Base-by-base conservation (phyloP, 345 rosid genomes). In the Salix dunnii region DNA sequence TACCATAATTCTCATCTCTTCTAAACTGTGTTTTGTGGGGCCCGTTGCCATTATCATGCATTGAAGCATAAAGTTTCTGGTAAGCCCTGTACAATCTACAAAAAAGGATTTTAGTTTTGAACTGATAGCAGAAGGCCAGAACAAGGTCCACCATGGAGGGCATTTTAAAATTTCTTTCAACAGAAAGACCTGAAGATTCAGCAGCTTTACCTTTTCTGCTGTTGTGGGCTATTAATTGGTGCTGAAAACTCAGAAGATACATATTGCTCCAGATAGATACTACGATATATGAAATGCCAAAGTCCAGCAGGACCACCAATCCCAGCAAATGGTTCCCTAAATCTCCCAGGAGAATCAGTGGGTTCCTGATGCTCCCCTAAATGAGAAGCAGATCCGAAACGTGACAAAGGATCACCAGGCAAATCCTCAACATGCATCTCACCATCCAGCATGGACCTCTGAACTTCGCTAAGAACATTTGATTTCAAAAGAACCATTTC, bases 231-330 rank as follows among this genome's bases (percentile, higher is more conserved):
- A 79, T 73, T 88, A 75, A 96, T 86, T 27, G 97, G 99, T 2
- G 93, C 81, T 35, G 99, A 89, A 79, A 96, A 89, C 81, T 96
- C 99, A 2, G 99, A 94, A 53, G 97, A 86, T 21, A 91, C 86
- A 76, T 94, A 96, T 70, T 96, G 99, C 85, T 96, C 97, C 84
- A 96, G 87, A 88, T 87, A 92, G 77, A 92, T 86, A 79, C 99
- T 96, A 72, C 96, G 98, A 74, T 96, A 96, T 51, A 96, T 91
- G 85, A 96, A 96, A 89, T 96, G 97, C 98, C 98, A 94, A 46
- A 96, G 89, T 82, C 98, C 99, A 70, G 90, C 90, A 63, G 97
- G 97, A 72, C 97, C 99, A 74, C 99, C 98, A 21, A 88, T 84
- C 70, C 97, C 96, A 72, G 81, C 82, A 82, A 77, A 78, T 18